Evolutionary conservation across 305 asterid species (phyloP).

Genomic region (Fraxinus nigra): DNA sequence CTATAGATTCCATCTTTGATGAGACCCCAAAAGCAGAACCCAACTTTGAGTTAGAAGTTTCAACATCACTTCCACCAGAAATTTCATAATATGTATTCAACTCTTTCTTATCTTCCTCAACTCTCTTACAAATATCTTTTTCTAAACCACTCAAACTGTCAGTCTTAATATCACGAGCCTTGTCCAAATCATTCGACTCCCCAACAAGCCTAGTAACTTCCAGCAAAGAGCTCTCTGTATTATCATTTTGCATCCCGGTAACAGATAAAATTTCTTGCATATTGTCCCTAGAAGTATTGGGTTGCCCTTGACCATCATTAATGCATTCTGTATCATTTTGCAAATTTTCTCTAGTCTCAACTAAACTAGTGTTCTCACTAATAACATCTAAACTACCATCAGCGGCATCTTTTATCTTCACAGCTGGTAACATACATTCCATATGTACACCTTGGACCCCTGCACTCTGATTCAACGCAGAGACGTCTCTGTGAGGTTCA

Average conservation of each 20-base stretch:
- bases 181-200: slow-evolving; percentile 38
- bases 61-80: slow-evolving; percentile 30
- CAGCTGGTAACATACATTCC: slow-evolving; percentile 33
- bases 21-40: slow-evolving; percentile 29
- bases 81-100: slow-evolving; percentile 28
- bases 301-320: slow-evolving; percentile 38
- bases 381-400: slow-evolving; percentile 35
- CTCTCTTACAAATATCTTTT: slow-evolving; percentile 26
- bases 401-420: slow-evolving; percentile 32
- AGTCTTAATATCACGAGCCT: slow-evolving; percentile 29
- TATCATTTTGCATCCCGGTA: slow-evolving; percentile 30
- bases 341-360: slow-evolving; percentile 31
- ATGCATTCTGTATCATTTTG: slow-evolving; percentile 25
- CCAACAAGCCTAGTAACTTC: slow-evolving; percentile 30
- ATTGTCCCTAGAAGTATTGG: slow-evolving; percentile 26
- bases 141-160: slow-evolving; percentile 32
- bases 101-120: slow-evolving; percentile 33
- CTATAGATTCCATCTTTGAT: slow-evolving; percentile 36
- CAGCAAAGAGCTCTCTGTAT: slow-evolving; percentile 35
- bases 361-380: slow-evolving; percentile 32
- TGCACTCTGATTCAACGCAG: slow-evolving; percentile 36
- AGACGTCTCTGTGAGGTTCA: slow-evolving; percentile 38
- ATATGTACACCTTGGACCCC: slow-evolving; percentile 29
- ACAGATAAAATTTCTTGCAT: slow-evolving; percentile 38
- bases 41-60: slow-evolving; percentile 28